These are phyloP conservation scores for Yamadazyma olivae DNA, from an alignment of 805 yeast species.

Conservation along the genomic window DNA sequence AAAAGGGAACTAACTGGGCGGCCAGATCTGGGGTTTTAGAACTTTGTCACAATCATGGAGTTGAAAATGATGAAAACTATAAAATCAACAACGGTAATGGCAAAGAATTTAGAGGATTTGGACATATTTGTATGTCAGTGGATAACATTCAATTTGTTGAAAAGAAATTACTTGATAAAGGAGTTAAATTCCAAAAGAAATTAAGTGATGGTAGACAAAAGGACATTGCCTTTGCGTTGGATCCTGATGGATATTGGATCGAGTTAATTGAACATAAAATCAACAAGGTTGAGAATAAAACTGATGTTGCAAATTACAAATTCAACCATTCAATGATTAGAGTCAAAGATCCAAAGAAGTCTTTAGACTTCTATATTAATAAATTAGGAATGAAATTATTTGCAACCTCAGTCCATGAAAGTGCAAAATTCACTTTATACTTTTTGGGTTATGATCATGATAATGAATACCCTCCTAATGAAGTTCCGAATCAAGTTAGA, in stretches of 20 bases:
- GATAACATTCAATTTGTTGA: constrained; percentile 70
- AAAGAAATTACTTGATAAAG: constrained; percentile 51
- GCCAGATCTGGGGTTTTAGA: constrained; percentile 72
- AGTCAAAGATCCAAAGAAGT: constrained; percentile 75
- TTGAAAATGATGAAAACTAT: constrained; percentile 55
- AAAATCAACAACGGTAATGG: constrained; percentile 76
- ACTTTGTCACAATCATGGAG: constrained; percentile 77
- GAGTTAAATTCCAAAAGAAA: constrained; percentile 78
- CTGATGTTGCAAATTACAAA: constrained; percentile 41
- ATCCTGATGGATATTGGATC: constrained; percentile 97
- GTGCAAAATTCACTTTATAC: constrained; percentile 80
- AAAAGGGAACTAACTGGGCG: constrained; percentile 36
- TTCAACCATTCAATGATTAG: constrained; percentile 93
- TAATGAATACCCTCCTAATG: constrained; percentile 40
- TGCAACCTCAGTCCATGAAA: constrained; percentile 52
- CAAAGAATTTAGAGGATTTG: constrained; percentile 86
- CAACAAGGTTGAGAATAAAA: constrained; percentile 36
- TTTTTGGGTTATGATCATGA: constrained; percentile 73
- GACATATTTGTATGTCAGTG: constrained; percentile 88
- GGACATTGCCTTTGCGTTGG: constrained; percentile 90
- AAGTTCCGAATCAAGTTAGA: constrained; percentile 12
- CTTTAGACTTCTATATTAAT: constrained; percentile 75
- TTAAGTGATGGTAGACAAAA: constrained; percentile 88
- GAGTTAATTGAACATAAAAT: constrained; percentile 69
- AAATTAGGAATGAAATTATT: constrained; percentile 79